Base-by-base conservation (phyloP, 805 yeast genomes). In the Cyberlindnera mycetangii region DNA sequence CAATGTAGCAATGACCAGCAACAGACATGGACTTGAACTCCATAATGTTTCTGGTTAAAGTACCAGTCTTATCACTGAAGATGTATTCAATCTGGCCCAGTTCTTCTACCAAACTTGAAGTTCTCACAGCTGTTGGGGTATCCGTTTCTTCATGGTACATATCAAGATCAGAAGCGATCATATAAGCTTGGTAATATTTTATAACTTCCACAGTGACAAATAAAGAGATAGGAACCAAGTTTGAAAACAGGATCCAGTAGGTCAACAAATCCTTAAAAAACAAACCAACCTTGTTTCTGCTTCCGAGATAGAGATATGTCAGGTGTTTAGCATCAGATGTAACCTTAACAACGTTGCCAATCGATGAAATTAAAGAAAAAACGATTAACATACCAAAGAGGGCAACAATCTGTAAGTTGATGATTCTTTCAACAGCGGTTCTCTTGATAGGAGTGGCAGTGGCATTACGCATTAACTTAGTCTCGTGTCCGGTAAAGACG, bases 361-460 rank as follows among this genome's bases (percentile, higher is more conserved):
- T 59, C 0, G 96, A 79, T 0, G 97, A 90, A 21, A 92, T 78
- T 48, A 93, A 64, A 0, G 97, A 69, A 45, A 93, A 72, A 5
- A 78, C 71, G 18, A 92, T 79, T 52, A 93, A 75, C 45, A 93
- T 81, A 21, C 84, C 79, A 62, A 93, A 93, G 49, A 93, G 70
- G 2, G 92, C 96, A 47, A 93, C 68, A 57, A 93, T 92, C 65
- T 93, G 99, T 55, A 87, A 66, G 62, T 93, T 95, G 56, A 93
- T 92, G 67, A 90, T 85, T 63, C 95, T 79, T 70, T 93, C 99
- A 12, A 95, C 97, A 20, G 96, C 96, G 0, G 99, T 93, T 58
- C 95, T 78, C 63, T 93, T 93, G 58, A 93, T 95, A 10, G 99
- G 99, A 2, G 99, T 83, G 2, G 99, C 97, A 2, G 98, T 90